Evolutionary conservation across 768 basidiomycete species (phyloP), one percentile per base, ranked within the genome.

Genomic region (Lactarius hatsudake): DNA sequence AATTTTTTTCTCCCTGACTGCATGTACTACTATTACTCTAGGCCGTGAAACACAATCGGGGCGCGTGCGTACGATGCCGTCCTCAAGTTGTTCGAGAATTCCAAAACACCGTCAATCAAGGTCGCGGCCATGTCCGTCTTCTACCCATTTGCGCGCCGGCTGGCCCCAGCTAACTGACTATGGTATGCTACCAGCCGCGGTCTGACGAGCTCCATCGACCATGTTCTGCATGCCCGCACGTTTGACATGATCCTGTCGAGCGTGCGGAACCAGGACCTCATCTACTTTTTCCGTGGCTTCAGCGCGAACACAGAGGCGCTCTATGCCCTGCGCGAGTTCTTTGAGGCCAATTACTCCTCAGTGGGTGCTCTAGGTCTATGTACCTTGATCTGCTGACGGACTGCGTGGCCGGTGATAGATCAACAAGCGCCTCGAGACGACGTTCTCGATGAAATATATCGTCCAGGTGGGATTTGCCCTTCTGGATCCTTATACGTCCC

Each of bases 41-140:
- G 87, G 88, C 88, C 61, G 89, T 93, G 63, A 82, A 83, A 74
- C 78, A 91, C 72, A 93, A 92, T n/a, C 48, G 92, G 93, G 26
- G 77, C 77, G 40, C 79, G 78, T 30, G 94, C 96, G 73, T 96
- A 88, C 72, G 85, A 92, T 40, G 87, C 87, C 43, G 80, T 90
- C 51, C 81, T 87, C 71, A 80, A 81, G 67, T 82, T 95, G 40
- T 87, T 88, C 73, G 84, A 87, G 72, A 86, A 89, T 64, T 86
- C 90, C 17, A 83, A 84, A 69, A 92, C 91, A 26, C 90, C 95
- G 0, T 85, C 87, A 7, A 82, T 88, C 42, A 86, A 87, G 71
- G 84, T 86, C 30, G 81, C 88, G 48, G 89, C 90, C 18, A 87
- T 91, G 87, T 88, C 74, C 73, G 85, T 3, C 9, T 17, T 10